Conservation (phyloP, 1,284 basidiomycete species). For the Leccinum huronense region DNA sequence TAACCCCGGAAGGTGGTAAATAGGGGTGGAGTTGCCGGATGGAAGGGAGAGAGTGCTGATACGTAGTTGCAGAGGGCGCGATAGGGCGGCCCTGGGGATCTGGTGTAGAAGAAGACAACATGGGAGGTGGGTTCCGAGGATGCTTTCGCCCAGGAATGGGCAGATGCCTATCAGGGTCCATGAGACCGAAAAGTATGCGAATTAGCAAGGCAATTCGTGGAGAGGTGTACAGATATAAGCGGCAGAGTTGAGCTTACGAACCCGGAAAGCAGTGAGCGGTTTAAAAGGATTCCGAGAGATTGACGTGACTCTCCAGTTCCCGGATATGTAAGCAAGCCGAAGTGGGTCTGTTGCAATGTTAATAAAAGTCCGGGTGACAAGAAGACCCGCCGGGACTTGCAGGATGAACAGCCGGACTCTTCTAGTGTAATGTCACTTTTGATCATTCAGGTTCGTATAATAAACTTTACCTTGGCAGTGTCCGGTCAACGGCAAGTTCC, state of each 20-base stretch:
- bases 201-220: constrained; percentile 17
- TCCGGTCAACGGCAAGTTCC: constrained; percentile 31
- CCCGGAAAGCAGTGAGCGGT: constrained; percentile 21
- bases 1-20: constrained; percentile 43
- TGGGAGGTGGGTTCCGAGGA: constrained; percentile 20
- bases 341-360: constrained; percentile 31
- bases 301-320: constrained; percentile 31
- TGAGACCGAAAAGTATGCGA: constrained; percentile 12
- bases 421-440: constrained; percentile 26
- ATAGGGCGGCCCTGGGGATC: constrained; percentile 32
- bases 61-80: constrained; percentile 21
- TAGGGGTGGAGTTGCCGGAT: constrained; percentile 65
- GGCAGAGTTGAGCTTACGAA: constrained; percentile 25
- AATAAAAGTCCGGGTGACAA: constrained; percentile 33
- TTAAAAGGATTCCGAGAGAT: constrained; percentile 28
- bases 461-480: constrained; percentile 34
- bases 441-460: constrained; percentile 32
- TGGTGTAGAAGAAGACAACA: constrained; percentile 22
- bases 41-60: constrained; percentile 51
- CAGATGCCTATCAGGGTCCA: constrained; percentile 37
- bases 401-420: constrained; percentile 26
- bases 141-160: constrained; percentile 34
- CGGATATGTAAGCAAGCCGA: constrained; percentile 29
- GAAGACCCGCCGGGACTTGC: constrained; percentile 31
- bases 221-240: constrained; percentile 19